Percentiles rank a stretch among this genome's conserved stretches.
Evolutionary conservation across 2,329 filamentous ascomycete species (phyloP).

Genomic region (Elsinoe australis): DNA sequence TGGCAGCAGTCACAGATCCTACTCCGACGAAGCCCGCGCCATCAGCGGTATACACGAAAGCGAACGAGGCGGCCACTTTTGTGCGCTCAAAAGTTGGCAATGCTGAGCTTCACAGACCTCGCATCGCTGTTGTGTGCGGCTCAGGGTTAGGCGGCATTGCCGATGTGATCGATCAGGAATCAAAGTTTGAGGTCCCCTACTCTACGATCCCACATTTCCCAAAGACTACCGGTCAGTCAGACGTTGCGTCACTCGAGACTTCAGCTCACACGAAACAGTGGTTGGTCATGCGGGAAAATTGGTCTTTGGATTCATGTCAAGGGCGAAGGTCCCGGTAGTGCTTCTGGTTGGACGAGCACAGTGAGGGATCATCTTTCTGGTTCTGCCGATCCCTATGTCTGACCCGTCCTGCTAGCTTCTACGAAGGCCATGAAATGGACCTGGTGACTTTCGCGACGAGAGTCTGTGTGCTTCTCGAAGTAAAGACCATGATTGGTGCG

Average conservation of each 20-base stretch:
- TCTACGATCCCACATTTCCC: constrained; percentile 55
- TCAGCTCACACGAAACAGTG: constrained; percentile 20
- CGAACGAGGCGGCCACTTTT: constrained; percentile 44
- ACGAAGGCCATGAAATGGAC: constrained; percentile 59
- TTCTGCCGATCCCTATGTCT: constrained; percentile 1
- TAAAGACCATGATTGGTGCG: constrained; percentile 52
- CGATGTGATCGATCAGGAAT: constrained; percentile 45
- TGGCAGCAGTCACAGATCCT: constrained; percentile 19
- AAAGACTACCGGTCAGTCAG: constrained; percentile 47
- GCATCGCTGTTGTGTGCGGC: constrained; percentile 57
- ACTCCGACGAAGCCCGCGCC: constrained; percentile 14
- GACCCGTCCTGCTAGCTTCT: constrained; percentile 45
- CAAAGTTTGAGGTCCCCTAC: constrained; percentile 50
- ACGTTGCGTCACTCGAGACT: not conserved
- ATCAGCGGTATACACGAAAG: constrained; percentile 34
- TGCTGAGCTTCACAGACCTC: constrained; percentile 42
- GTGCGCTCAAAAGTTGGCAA: constrained; percentile 45
- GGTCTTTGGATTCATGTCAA: constrained; percentile 53
- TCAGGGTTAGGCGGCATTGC: constrained; percentile 56
- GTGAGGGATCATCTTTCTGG: constrained; percentile 38
- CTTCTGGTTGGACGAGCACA: constrained; percentile 59
- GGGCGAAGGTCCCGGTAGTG: constrained; percentile 48
- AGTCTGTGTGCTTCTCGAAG: constrained; percentile 55
- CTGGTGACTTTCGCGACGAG: constrained; percentile 56
- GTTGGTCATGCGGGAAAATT: constrained; percentile 57